phyloP scores from a whole-genome alignment of 2,329 filamentous ascomycete species.

The Helminthosporium solani region DNA sequence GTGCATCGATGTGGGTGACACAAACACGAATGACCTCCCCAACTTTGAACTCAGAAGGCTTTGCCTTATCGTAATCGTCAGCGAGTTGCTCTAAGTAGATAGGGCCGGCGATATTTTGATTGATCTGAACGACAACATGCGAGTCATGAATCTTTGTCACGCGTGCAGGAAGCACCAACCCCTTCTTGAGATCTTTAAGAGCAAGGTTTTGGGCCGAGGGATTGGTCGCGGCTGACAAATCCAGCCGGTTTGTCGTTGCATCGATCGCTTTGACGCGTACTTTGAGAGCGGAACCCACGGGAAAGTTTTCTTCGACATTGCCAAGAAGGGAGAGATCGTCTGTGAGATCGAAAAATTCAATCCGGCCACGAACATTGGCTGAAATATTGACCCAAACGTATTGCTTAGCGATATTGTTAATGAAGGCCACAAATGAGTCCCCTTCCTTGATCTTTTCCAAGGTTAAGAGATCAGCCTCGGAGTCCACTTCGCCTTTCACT shows the following conservation, averaged over 20 bases:
- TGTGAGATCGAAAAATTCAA: constrained; percentile 79
- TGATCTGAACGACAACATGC: constrained; percentile 81
- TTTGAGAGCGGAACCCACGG: constrained; percentile 82
- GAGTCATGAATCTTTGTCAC: constrained; percentile 85
- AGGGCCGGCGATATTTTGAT: constrained; percentile 74
- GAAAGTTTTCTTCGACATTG: constrained; percentile 77
- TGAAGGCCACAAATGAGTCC: constrained; percentile 74
- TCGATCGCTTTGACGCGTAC: constrained; percentile 78
- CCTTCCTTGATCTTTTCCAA: constrained; percentile 73
- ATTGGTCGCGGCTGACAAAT: constrained; percentile 76
- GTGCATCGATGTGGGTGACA: constrained; percentile 73
- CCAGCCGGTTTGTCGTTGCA: constrained; percentile 69
- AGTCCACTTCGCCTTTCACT: constrained; percentile 59
- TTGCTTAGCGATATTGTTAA: constrained; percentile 83
- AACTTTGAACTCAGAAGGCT: constrained; percentile 73
- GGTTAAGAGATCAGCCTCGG: constrained; percentile 63
- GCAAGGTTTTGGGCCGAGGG: constrained; percentile 59
- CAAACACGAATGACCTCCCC: constrained; percentile 88
- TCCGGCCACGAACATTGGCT: constrained; percentile 80
- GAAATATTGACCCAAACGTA: constrained; percentile 90
- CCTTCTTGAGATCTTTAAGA: constrained; percentile 71
- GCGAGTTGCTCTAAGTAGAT: constrained; percentile 79
- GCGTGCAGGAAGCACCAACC: constrained; percentile 78
- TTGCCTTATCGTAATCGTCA: constrained; percentile 82
- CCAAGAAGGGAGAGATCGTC: constrained; percentile 80